phyloP scores from a whole-genome alignment of 2,329 filamentous ascomycete species.

The Hymenoscyphus albidus region DNA sequence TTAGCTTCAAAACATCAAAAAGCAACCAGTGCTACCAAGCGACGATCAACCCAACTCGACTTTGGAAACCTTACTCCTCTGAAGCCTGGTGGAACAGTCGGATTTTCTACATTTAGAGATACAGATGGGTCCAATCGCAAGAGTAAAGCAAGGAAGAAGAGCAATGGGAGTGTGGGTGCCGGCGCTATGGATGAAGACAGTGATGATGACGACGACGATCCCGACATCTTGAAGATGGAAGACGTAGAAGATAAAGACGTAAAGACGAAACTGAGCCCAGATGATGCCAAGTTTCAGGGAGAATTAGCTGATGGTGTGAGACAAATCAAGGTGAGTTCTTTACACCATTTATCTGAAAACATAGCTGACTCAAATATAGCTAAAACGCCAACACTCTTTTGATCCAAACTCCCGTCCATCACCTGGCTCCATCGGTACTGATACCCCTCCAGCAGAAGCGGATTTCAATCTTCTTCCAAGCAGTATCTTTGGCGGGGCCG shows the following conservation, averaged over 20 bases:
- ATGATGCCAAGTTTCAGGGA: constrained; percentile 68
- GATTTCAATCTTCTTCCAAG: constrained; percentile 31
- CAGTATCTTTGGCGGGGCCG: constrained; percentile 42
- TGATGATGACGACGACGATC: constrained; percentile 68
- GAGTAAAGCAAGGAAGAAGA: constrained; percentile 59
- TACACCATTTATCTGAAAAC: neutral
- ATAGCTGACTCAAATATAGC: constrained; percentile 46
- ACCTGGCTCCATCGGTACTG: constrained; percentile 44
- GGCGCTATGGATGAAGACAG: constrained; percentile 66
- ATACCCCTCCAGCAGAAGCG: constrained; percentile 41
- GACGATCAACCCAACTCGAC: constrained; percentile 78
- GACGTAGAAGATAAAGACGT: constrained; percentile 60
- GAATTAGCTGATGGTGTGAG: constrained; percentile 78
- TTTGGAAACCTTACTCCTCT: constrained; percentile 81
- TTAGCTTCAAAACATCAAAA: constrained; percentile 65
- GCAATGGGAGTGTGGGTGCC: constrained; percentile 49
- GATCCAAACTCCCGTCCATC: constrained; percentile 57
- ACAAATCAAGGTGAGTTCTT: constrained; percentile 66
- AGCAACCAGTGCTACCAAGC: constrained; percentile 59
- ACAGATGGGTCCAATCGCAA: constrained; percentile 54
- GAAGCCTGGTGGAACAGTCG: constrained; percentile 81
- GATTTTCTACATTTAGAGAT: constrained; percentile 85
- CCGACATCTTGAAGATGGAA: constrained; percentile 62
- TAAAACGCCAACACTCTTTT: constrained; percentile 75
- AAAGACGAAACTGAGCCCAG: constrained; percentile 58